Conservation (phyloP, 352 stramenopile genomes). For the Pythium phragmitis region DNA sequence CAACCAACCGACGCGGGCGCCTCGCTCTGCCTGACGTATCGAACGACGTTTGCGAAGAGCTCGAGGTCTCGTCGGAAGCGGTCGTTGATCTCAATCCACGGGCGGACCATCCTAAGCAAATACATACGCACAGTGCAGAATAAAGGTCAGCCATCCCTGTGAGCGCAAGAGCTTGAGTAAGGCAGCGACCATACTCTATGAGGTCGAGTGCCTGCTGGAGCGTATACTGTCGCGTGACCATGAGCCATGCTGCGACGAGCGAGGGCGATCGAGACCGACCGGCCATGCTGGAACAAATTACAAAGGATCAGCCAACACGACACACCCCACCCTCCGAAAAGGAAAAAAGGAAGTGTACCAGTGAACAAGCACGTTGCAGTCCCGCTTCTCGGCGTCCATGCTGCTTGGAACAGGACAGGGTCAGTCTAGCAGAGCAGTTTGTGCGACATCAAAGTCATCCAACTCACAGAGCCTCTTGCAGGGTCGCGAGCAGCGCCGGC, state of each 20-base stretch:
- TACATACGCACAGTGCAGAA: not conserved
- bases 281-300: constrained; percentile 41
- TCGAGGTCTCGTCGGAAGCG: constrained; percentile 53
- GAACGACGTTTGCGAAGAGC: constrained; percentile 36
- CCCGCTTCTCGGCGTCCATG: constrained; percentile 27
- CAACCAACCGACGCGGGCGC: not conserved
- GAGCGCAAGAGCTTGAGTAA: not conserved
- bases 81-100: constrained; percentile 71
- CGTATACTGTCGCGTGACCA: constrained; percentile 28
- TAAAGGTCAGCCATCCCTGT: not conserved
- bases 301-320: not conserved
- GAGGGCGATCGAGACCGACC: constrained; percentile 62
- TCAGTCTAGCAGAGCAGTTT: no score
- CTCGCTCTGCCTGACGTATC: not conserved
- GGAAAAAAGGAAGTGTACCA: constrained; percentile 34
- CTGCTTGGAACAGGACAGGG: constrained; percentile 20
- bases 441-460: not conserved
- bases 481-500: constrained; percentile 36
- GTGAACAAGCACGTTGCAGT: constrained; percentile 68
- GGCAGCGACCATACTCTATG: constrained; percentile 37
- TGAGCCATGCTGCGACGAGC: constrained; percentile 53
- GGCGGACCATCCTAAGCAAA: constrained; percentile 41
- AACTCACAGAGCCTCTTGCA: constrained; percentile 39
- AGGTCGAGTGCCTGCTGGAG: constrained; percentile 38
- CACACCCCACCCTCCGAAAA: not conserved